Conservation (phyloP, 495 filamentous ascomycete genomes). For the Trichoderma reesei region DNA sequence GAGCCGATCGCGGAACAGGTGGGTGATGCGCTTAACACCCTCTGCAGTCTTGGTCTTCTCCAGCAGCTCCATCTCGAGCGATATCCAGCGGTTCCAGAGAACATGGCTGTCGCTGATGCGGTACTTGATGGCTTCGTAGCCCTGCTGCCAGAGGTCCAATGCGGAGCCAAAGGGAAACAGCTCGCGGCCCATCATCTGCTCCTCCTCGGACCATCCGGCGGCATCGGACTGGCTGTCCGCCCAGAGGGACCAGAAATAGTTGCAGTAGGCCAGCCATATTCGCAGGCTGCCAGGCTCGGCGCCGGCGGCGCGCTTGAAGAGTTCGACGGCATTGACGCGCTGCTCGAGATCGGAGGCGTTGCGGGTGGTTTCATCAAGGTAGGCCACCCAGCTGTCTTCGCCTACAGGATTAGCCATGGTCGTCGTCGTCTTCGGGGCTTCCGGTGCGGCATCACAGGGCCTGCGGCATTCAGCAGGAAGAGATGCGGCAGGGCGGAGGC, state of each 20-base stretch:
- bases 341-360: slow-evolving; percentile 41
- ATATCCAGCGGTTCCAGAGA: slow-evolving; percentile 83
- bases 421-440: slow-evolving; percentile 6
- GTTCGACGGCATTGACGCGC: slow-evolving; percentile 67
- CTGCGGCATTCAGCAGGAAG: neutral
- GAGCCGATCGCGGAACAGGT: slow-evolving; percentile 64
- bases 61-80: slow-evolving; percentile 43
- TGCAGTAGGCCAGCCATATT: slow-evolving; percentile 81
- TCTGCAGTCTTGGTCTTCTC: slow-evolving; percentile 45
- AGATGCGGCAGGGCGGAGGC: neutral
- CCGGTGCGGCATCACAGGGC: neutral
- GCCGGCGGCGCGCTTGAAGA: slow-evolving; percentile 66
- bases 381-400: slow-evolving; percentile 46
- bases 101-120: slow-evolving; percentile 75
- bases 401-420: slow-evolving; percentile 45
- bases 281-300: slow-evolving; percentile 78
- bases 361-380: slow-evolving; percentile 41
- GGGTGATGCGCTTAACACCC: slow-evolving; percentile 53
- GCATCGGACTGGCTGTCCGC: slow-evolving; percentile 48
- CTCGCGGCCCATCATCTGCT: slow-evolving; percentile 61
- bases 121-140: slow-evolving; percentile 66
- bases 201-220: slow-evolving; percentile 63
- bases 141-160: slow-evolving; percentile 69
- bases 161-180: slow-evolving; percentile 71
- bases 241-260: slow-evolving; percentile 74